Conservation (phyloP, 1,284 basidiomycete species). For the Pseudozyma sp. region DNA sequence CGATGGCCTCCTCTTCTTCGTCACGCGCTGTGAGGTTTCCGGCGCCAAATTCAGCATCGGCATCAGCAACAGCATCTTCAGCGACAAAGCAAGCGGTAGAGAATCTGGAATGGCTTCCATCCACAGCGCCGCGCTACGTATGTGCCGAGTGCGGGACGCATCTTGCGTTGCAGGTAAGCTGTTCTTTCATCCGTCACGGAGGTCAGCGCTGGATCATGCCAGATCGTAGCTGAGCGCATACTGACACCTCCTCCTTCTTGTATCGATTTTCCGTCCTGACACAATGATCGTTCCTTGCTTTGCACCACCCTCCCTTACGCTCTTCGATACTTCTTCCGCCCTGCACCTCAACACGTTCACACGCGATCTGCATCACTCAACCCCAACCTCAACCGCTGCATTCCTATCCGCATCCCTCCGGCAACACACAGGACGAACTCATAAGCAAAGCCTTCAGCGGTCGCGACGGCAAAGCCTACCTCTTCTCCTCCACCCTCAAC, state of each 20-base stretch:
- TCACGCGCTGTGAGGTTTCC: not conserved
- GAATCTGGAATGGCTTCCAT: constrained; percentile 27
- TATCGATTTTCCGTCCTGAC: no score
- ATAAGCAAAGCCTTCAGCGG: constrained; percentile 88
- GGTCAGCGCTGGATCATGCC: no score
- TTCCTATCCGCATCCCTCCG: not conserved
- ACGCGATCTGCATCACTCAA: no score
- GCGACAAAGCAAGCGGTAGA: not conserved
- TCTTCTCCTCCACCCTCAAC: constrained; percentile 82
- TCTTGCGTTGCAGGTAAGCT: constrained; percentile 56
- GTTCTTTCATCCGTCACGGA: no score
- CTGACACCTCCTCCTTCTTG: no score
- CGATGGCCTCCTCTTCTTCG: not conserved
- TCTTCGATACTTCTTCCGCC: no score
- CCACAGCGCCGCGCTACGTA: constrained; percentile 46
- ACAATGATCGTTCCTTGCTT: no score
- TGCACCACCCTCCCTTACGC: no score
- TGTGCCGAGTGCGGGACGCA: constrained; percentile 61
- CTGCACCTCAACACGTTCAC: no score
- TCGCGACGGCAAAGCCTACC: constrained; percentile 82
- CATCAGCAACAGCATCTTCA: constrained; percentile 1
- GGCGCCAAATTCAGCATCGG: not conserved
- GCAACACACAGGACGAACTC: constrained; percentile 77
- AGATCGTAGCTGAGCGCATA: no score
- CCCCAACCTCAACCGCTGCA: not conserved